Conservation (phyloP, 2,329 filamentous ascomycete genomes). For the Ceratocystis papillata region DNA sequence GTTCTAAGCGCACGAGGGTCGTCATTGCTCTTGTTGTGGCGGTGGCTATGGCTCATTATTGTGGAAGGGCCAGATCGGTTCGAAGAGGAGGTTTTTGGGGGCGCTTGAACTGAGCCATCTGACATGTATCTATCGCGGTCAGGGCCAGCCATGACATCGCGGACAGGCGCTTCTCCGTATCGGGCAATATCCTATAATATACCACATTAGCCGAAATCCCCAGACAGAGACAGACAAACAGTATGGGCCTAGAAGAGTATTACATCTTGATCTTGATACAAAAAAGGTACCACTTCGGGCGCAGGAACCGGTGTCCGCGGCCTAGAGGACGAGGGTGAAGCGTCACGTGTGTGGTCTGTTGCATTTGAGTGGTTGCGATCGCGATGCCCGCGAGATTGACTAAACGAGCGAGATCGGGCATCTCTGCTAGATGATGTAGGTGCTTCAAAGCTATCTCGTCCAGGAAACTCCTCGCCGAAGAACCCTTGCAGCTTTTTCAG, state of each 20-base stretch:
- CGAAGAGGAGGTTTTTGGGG: conserved; percentile 52
- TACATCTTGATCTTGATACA: conserved; percentile 78
- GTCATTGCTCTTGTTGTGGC: conserved; percentile 61
- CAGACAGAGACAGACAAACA: neutral
- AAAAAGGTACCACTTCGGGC: conserved; percentile 93
- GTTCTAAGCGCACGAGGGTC: conserved; percentile 57
- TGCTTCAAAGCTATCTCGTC: conserved; percentile 62
- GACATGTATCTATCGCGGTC: conserved; percentile 57
- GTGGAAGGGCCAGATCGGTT: conserved; percentile 49
- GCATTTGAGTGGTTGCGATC: conserved; percentile 73
- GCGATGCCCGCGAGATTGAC: conserved; percentile 47
- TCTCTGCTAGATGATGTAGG: conserved; percentile 50
- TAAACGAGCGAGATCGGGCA: conserved; percentile 53
- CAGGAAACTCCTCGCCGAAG: conserved; percentile 80
- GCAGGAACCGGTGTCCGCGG: conserved; percentile 78
- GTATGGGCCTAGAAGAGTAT: conserved; percentile 32
- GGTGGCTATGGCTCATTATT: conserved; percentile 49
- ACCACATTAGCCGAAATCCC: neutral
- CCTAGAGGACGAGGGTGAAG: conserved; percentile 63
- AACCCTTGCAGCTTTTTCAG: conserved; percentile 81
- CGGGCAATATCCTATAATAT: conserved; percentile 55
- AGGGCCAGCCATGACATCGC: conserved; percentile 56
- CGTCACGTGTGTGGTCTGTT: conserved; percentile 60
- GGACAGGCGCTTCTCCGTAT: conserved; percentile 67
- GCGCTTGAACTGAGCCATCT: conserved; percentile 41